These are phyloP conservation scores for Sphagnum magellanicum DNA, from an alignment of 228 moss, liverwort and hornwort species.

Conservation along the genomic window DNA sequence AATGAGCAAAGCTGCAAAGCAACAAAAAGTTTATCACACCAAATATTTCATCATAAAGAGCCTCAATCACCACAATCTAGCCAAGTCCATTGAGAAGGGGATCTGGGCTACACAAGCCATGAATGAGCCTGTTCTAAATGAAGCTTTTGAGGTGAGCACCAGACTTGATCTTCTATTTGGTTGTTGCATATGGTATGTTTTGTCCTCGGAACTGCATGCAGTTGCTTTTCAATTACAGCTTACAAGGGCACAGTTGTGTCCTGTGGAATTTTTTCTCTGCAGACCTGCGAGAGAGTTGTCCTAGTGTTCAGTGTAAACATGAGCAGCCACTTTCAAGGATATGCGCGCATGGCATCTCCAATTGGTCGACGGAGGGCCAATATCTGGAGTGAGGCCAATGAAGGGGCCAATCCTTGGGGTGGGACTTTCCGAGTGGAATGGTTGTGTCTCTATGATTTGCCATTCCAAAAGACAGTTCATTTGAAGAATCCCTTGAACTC, in stretches of 20 bases:
- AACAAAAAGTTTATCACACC: slow-evolving; percentile 43
- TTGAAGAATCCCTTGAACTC: slow-evolving; percentile 94
- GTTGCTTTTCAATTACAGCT: background rate
- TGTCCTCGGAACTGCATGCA: background rate
- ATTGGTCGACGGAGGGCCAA: slow-evolving; percentile 91
- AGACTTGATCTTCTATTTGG: background rate
- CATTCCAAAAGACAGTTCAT: slow-evolving; percentile 96
- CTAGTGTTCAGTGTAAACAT: slow-evolving; percentile 97
- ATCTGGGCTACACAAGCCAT: slow-evolving; percentile 99
- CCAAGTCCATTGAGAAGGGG: slow-evolving; percentile 97
- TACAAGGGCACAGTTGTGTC: background rate
- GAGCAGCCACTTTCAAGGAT: slow-evolving; percentile 99
- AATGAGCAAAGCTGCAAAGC: slow-evolving; percentile 35
- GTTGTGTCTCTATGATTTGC: slow-evolving; percentile 87
- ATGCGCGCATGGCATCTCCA: slow-evolving; percentile 90
- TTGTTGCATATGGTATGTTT: background rate
- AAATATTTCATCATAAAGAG: slow-evolving; percentile 99
- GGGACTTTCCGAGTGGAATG: slow-evolving; percentile 96
- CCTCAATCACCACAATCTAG: slow-evolving; percentile 98
- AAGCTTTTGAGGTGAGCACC: slow-evolving; percentile 83
- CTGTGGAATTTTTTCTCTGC: slow-evolving; percentile 11
- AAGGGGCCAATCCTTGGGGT: slow-evolving; percentile 98
- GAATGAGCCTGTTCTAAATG: slow-evolving; percentile 96
- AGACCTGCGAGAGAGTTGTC: slow-evolving; percentile 83
- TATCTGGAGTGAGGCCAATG: slow-evolving; percentile 98